A percentile compares a stretch with the other conserved stretches of the same genome.
Conservation (phyloP, 768 basidiomycete species). For the Suillus subalutaceus region DNA sequence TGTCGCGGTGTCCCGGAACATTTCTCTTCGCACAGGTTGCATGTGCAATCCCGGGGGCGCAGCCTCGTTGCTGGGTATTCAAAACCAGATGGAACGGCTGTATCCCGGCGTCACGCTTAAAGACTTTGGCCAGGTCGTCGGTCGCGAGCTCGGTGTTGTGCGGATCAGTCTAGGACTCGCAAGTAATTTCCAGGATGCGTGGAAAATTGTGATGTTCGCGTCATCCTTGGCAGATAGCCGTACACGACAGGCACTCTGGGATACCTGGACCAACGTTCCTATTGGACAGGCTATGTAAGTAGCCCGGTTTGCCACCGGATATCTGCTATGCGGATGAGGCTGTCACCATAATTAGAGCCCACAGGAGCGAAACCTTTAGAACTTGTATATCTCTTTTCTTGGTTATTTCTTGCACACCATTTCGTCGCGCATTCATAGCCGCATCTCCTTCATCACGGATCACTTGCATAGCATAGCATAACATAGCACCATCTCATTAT, state of each 20-base stretch:
- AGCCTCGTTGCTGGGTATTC: conserved; percentile 67
- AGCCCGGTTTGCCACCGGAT: not conserved
- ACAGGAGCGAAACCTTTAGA: not conserved
- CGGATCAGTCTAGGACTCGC: conserved; percentile 80
- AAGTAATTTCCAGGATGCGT: conserved; percentile 76
- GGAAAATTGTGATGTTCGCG: conserved; percentile 56
- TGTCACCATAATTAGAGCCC: not conserved
- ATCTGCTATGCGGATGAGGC: not conserved
- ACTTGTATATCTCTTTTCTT: not conserved
- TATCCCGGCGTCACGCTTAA: conserved; percentile 60
- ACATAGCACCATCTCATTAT: not conserved
- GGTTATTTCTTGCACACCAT: not conserved
- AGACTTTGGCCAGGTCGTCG: conserved; percentile 63
- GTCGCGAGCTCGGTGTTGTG: conserved; percentile 73
- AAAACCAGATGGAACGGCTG: conserved; percentile 63
- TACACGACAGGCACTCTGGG: conserved; percentile 43
- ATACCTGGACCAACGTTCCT: conserved; percentile 36
- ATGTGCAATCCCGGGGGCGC: conserved; percentile 90
- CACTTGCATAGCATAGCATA: not conserved
- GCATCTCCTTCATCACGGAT: not conserved
- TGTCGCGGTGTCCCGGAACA: conserved; percentile 60
- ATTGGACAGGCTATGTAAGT: conserved; percentile 38
- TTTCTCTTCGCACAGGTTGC: conserved; percentile 83
- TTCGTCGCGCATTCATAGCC: not conserved
- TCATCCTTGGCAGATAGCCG: conserved; percentile 44